These are phyloP conservation scores for Gaertneriomyces sp. DNA, from an alignment of 192 early-diverging fungal genomes.

Conservation along the genomic window DNA sequence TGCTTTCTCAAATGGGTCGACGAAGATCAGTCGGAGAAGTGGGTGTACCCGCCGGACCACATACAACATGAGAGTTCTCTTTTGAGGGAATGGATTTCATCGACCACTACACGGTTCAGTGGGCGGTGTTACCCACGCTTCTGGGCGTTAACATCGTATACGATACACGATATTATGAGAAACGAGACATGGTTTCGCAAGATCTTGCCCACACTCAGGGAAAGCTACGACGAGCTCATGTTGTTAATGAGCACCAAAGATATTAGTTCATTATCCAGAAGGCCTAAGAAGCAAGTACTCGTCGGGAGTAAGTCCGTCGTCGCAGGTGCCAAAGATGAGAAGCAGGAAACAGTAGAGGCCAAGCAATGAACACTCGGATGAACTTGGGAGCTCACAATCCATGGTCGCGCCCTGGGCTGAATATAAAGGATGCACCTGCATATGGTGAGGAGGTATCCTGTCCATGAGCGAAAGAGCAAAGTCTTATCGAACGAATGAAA, in stretches of 20 bases:
- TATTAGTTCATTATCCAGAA: no score
- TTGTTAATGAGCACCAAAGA: not conserved
- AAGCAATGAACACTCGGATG: no score
- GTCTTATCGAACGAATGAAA: no score
- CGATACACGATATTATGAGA: not conserved
- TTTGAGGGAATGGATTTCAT: not conserved
- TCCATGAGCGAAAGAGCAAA: no score
- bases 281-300: no score
- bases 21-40: not conserved
- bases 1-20: constrained; percentile 4
- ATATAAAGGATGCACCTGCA: no score
- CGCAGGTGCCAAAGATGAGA: no score
- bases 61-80: not conserved
- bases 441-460: no score
- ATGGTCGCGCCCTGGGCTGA: no score
- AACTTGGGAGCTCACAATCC: no score
- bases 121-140: not conserved
- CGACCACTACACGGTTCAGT: not conserved
- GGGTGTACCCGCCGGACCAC: not conserved
- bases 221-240: constrained; percentile 3
- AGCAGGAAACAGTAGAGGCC: no score
- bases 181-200: constrained; percentile 10
- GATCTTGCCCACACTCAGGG: not conserved
- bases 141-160: constrained; percentile 1
- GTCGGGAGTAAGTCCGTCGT: no score